These are phyloP conservation scores for Ogataea haglerorum DNA, from an alignment of 805 yeast species.

Conservation along the genomic window DNA sequence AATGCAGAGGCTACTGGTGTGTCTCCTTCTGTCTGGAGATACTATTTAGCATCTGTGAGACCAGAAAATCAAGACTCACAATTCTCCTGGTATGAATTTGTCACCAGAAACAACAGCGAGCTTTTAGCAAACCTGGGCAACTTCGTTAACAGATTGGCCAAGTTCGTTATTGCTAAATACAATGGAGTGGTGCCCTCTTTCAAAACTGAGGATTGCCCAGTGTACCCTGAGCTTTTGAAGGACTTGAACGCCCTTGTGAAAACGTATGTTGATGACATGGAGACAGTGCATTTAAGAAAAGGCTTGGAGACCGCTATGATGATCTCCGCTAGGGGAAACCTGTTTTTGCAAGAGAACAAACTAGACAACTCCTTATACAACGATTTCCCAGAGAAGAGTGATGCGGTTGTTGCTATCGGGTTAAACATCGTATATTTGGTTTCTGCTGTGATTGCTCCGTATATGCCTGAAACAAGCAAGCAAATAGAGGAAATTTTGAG, in stretches of 20 bases:
- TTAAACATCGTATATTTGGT: conserved; percentile 82
- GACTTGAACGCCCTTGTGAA: conserved; percentile 64
- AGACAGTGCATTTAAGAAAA: conserved; percentile 73
- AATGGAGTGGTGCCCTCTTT: conserved; percentile 83
- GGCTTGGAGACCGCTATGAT: conserved; percentile 93
- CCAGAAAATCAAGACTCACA: conserved; percentile 97
- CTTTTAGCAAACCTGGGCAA: conserved; percentile 94
- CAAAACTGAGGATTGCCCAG: conserved; percentile 45
- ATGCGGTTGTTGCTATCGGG: conserved; percentile 90
- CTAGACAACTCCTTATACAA: conserved; percentile 82
- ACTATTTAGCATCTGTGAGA: conserved; percentile 85
- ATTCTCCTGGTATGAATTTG: conserved; percentile 97
- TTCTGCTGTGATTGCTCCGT: conserved; percentile 81
- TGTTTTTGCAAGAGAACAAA: conserved; percentile 92
- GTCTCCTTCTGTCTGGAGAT: conserved; percentile 95
- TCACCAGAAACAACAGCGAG: conserved; percentile 88
- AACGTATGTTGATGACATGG: conserved; percentile 69
- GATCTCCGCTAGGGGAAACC: conserved; percentile 88
- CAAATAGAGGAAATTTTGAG: conserved; percentile 76
- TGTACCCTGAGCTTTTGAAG: conserved; percentile 41
- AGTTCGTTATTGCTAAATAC: conserved; percentile 86
- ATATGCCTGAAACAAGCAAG: conserved; percentile 78
- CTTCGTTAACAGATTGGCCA: conserved; percentile 89
- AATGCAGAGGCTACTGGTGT: conserved; percentile 93
- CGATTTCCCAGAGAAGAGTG: conserved; percentile 73